A percentile compares a stretch with the other conserved stretches of the same genome.
phyloP scores from a whole-genome alignment of 2,329 filamentous ascomycete species.

The Lecanicillium sp. region DNA sequence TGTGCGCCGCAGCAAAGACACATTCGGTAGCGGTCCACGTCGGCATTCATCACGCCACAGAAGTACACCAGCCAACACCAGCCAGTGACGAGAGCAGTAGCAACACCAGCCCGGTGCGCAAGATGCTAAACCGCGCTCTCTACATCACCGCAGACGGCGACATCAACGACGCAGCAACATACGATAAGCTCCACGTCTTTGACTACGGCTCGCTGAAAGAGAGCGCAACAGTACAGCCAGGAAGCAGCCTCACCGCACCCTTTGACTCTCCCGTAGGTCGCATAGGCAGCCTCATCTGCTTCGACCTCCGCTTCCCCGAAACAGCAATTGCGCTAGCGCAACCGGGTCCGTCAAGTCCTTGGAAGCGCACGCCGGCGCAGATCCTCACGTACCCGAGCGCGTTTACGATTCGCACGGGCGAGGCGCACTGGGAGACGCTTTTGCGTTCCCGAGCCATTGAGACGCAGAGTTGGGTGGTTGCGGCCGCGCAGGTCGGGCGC shows the following conservation, averaged over 20 bases:
- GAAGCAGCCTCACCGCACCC: conserved; percentile 55
- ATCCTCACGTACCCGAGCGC: conserved; percentile 82
- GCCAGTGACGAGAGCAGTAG: conserved; percentile 15
- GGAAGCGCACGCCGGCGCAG: conserved; percentile 46
- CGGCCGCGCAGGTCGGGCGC: conserved; percentile 68
- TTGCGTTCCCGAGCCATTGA: conserved; percentile 79
- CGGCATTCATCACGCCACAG: conserved; percentile 68
- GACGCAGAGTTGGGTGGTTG: conserved; percentile 79
- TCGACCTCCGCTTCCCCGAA: conserved; percentile 82
- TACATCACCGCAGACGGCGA: conserved; percentile 39
- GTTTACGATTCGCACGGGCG: conserved; percentile 80
- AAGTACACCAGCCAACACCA: conserved; percentile 7
- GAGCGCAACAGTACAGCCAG: conserved; percentile 58
- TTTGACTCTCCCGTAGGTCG: conserved; percentile 68
- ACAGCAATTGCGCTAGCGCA: conserved; percentile 57
- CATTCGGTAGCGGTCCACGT: conserved; percentile 70
- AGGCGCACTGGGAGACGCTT: conserved; percentile 77
- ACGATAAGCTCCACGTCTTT: conserved; percentile 90
- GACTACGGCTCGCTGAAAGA: conserved; percentile 52
- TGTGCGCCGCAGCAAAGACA: conserved; percentile 58
- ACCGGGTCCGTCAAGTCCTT: conserved; percentile 22
- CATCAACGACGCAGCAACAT: conserved; percentile 38
- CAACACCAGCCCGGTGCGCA: conserved; percentile 11
- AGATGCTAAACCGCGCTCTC: conserved; percentile 44
- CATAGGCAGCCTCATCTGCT: conserved; percentile 78